Evolutionary conservation across 805 yeast species (phyloP), one percentile per base, ranked within the genome.

Genomic region (Ogataea zsoltii): DNA sequence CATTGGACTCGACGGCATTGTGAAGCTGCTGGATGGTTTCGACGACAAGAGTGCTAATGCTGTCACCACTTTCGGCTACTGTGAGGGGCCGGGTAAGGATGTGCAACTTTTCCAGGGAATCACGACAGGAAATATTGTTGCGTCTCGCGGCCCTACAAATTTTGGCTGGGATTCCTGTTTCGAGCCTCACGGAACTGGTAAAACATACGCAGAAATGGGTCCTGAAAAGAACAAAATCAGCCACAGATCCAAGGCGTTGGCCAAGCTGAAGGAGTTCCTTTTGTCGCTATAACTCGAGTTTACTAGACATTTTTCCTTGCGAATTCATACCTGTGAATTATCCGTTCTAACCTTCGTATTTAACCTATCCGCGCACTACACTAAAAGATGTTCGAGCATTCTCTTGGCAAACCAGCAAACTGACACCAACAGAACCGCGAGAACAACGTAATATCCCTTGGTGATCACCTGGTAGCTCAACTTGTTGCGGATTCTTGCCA

Each of bases 121-220:
- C 37, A 86, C 96, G 1, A 72, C 77, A 11, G 99, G 99, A 17
- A 66, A 55, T 7, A 91, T 94, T 58, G 98, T 91, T 5, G 74
- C 82, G 29, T 68, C 74, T 13, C 71, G 95, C 48, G 97, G 97
- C 1, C 88, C 88, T 6, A 77, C 81, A 12, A 75, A 77, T 48
- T 94, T 94, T 63, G 99, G 99, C 1, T 94, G 96, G 96, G 97
- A 94, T 68, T 82, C 97, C 7, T 70, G 88, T 41, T 94, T 94
- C 65, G 76, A 84, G 68, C 99, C 99, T 2, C 69, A 71, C 21
- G 97, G 96, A 2, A 82, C 66, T 57, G 68, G 75, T 16, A 71
- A 83, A 60, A 86, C 94, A 0, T 91, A 89, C 61, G 98, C 97
- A 10, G 97, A 94, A 66, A 80, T 94, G 42, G 87, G 86, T 61